Conservation (phyloP, 495 filamentous ascomycete species). For the Pseudoneurospora amorphoporcata region DNA sequence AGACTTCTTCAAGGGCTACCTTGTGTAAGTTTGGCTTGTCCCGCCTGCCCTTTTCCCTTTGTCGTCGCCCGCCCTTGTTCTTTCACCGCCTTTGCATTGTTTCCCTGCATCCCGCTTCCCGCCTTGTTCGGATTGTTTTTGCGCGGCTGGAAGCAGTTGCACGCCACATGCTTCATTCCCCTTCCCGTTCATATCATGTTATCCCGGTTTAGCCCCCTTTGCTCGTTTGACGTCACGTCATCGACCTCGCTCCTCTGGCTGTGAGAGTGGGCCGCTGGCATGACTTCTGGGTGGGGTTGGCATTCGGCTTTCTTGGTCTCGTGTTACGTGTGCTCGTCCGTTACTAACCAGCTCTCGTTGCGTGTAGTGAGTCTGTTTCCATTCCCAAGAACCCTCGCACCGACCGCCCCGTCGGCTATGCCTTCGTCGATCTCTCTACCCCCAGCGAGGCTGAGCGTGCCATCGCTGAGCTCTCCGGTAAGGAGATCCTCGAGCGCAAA, state of each 20-base stretch:
- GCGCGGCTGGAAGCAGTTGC: not conserved
- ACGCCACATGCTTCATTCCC: not conserved
- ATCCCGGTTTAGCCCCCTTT: not conserved
- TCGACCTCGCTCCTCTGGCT: not conserved
- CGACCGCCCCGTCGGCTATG: slow-evolving; percentile 94
- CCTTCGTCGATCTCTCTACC: slow-evolving; percentile 94
- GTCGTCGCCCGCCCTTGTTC: not conserved
- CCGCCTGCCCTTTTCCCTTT: not conserved
- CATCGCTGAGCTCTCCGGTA: slow-evolving; percentile 87
- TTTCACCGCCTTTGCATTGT: not conserved
- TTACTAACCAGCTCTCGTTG: slow-evolving; percentile 13
- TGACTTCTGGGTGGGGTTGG: not conserved
- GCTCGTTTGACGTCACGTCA: not conserved
- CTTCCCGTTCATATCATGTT: not conserved
- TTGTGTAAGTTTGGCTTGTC: slow-evolving; percentile 67
- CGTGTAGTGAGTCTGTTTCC: slow-evolving; percentile 83
- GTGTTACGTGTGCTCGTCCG: not conserved
- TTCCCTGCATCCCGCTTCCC: not conserved
- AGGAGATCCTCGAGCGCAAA: slow-evolving; percentile 94
- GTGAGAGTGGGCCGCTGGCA: not conserved
- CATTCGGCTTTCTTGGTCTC: not conserved
- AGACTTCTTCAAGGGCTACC: slow-evolving; percentile 96
- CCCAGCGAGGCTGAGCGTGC: slow-evolving; percentile 89
- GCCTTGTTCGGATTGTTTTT: not conserved
- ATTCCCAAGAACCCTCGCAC: slow-evolving; percentile 99